These are phyloP conservation scores for Crithidia expoeki DNA, from an alignment of 208 protist species.

Conservation along the genomic window DNA sequence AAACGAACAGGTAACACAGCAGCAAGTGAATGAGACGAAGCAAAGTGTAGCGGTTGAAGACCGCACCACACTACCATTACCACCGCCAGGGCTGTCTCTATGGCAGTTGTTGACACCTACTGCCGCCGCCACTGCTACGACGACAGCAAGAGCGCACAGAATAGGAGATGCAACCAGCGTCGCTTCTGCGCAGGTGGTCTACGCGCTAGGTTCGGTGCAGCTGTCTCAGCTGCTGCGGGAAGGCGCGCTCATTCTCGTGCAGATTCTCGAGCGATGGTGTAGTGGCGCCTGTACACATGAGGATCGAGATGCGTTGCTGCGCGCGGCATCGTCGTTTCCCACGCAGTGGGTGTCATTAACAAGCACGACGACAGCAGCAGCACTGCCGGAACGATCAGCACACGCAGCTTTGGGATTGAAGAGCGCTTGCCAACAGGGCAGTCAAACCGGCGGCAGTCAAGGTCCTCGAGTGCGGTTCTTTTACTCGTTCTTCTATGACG, in stretches of 20 bases:
- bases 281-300: slow-evolving; percentile 16
- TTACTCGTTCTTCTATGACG: slow-evolving; percentile 28
- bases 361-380: not conserved
- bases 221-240: slow-evolving; percentile 22
- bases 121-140: not conserved
- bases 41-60: not conserved
- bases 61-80: not conserved
- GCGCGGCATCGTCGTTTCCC: slow-evolving; percentile 18
- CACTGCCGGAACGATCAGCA: not conserved
- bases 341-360: slow-evolving; percentile 32
- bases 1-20: too few species aligned
- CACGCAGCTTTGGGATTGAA: too few species aligned
- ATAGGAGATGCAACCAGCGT: too few species aligned
- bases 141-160: not conserved
- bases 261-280: slow-evolving; percentile 27
- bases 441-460: not conserved
- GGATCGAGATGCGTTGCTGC: slow-evolving; percentile 28
- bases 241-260: slow-evolving; percentile 27
- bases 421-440: too few species aligned
- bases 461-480: slow-evolving; percentile 22
- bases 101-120: not conserved
- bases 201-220: slow-evolving; percentile 19
- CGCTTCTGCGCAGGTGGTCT: slow-evolving; percentile 17
- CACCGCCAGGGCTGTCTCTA: slow-evolving; percentile 11
- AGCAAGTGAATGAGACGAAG: not conserved